Conservation (phyloP, 257 asterid species). For the Solanum ossicruentum region DNA sequence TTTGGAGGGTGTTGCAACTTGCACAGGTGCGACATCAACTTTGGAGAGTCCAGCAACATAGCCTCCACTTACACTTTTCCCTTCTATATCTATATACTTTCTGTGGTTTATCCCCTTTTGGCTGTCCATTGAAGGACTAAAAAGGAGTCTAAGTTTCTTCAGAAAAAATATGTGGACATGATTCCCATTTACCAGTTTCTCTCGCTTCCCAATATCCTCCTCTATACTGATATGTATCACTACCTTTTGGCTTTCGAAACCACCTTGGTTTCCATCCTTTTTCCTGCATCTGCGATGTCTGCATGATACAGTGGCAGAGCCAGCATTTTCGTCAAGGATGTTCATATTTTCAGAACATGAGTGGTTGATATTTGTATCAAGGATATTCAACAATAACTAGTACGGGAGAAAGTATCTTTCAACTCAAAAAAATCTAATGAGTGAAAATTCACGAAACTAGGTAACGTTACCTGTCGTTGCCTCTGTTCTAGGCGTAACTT, state of each 20-base stretch:
- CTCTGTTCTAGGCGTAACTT: conserved; percentile 11
- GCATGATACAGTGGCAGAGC: background rate
- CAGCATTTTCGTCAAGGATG: too few relatives aligned
- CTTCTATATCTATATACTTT: background rate
- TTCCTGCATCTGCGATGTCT: conserved; percentile 15
- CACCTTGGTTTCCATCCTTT: conserved; percentile 16
- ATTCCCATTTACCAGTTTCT: conserved; percentile 8
- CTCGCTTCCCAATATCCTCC: conserved; percentile 20
- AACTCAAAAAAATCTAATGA: background rate
- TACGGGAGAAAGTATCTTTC: too few relatives aligned
- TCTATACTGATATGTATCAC: conserved; percentile 6
- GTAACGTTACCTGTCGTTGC: conserved; percentile 7
- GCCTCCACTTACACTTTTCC: background rate
- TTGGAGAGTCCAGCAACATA: background rate
- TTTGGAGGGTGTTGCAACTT: background rate
- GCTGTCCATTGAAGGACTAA: background rate
- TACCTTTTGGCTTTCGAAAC: conserved; percentile 4
- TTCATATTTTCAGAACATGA: too few relatives aligned
- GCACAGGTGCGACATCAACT: too few relatives aligned
- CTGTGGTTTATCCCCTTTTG: background rate
- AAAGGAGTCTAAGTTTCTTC: background rate
- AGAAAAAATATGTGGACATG: conserved; percentile 15
- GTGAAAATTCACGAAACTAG: background rate
- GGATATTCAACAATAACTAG: too few relatives aligned
- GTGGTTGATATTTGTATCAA: too few relatives aligned